A percentile compares a stretch with the other conserved stretches of the same genome.
Evolutionary conservation across 495 filamentous ascomycete genomes (phyloP).

Genomic region (Xylaria intraflava): DNA sequence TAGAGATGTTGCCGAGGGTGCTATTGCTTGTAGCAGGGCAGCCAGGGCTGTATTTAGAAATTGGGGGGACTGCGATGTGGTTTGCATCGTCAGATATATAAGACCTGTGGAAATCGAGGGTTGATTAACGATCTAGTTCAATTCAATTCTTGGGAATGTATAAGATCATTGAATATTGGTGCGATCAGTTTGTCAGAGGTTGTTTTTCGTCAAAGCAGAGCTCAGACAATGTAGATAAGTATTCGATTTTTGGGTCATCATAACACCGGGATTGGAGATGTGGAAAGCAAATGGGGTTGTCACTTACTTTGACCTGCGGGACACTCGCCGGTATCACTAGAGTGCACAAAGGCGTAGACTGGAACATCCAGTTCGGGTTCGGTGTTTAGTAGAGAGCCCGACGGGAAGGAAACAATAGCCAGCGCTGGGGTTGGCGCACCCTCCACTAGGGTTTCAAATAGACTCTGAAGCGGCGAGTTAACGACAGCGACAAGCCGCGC

Average conservation of each 20-base stretch:
- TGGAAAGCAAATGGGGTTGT: conserved; percentile 9
- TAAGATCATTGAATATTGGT: conserved; percentile 14
- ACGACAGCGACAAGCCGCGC: conserved; percentile 56
- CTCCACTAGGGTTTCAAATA: conserved; percentile 69
- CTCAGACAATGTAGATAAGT: conserved; percentile 99
- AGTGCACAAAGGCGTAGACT: conserved; percentile 70
- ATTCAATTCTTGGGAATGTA: conserved; percentile 5
- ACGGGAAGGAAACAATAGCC: conserved; percentile 65
- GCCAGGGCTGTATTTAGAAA: conserved; percentile 50
- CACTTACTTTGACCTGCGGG: conserved; percentile 78
- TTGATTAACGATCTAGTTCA: conserved; percentile 39
- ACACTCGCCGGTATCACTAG: conserved; percentile 84
- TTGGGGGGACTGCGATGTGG: conserved; percentile 29
- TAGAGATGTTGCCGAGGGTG: conserved; percentile 33
- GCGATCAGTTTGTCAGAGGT: conserved; percentile 85
- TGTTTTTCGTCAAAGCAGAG: conserved; percentile 68
- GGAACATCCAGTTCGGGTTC: conserved; percentile 39
- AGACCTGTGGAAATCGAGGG: conserved; percentile 49
- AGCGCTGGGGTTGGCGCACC: conserved; percentile 68
- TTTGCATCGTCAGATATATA: conserved; percentile 56
- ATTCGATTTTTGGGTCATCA: conserved; percentile 80
- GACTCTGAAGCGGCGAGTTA: conserved; percentile 53
- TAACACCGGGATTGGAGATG: conserved; percentile 31
- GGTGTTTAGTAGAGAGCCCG: conserved; percentile 36
- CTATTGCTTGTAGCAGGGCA: conserved; percentile 42